Evolutionary conservation across 83 land plant species (phyloP), one percentile per base, ranked within the genome.

Genomic region (Picea engelmannii): DNA sequence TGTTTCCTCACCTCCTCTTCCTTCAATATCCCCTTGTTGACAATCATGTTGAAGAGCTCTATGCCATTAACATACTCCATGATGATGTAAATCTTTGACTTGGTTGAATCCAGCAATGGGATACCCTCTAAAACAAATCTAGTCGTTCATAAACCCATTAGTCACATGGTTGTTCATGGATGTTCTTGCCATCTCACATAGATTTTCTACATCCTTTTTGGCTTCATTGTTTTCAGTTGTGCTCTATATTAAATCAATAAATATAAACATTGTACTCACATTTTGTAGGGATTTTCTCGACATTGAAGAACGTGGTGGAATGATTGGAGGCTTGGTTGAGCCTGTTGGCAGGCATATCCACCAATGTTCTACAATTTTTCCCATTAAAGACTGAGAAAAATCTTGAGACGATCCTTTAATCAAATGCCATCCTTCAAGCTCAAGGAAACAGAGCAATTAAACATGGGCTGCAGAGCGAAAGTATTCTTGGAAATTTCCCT

Each of bases 71-170:
- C 1, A 31, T 31, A 31, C 31, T 31, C 31, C 1, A n/a, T n/a
- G n/a, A n/a, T n/a, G n/a, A n/a, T n/a, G n/a, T n/a, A n/a, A n/a
- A n/a, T n/a, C n/a, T n/a, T 31, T 31, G 31, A 31, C 31, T 31
- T 84, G 79, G 66, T 84, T 84, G 44, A 74, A 65, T 18, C 85
- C 85, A 1, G 80, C 85, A 2, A 84, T 78, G 21, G 78, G 86
- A 62, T 61, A 84, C 24, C 86, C 86, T 2, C 25, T 64, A 69
- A 84, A 84, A 16, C 6, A 4, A 3, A 35, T 17, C 5, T 79
- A 75, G 0, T 35, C 76, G 18, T 74, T 81, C 21, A 61, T 17
- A 40, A 27, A 78, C 2, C 86, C 86, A 11, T 66, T 79, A 4
- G 84, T 83, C 4, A 23, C 25, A 11, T 74, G 24, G 2, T 12